Conservation (phyloP, 129 eudicot genomes). For the Sambucus nigra region DNA sequence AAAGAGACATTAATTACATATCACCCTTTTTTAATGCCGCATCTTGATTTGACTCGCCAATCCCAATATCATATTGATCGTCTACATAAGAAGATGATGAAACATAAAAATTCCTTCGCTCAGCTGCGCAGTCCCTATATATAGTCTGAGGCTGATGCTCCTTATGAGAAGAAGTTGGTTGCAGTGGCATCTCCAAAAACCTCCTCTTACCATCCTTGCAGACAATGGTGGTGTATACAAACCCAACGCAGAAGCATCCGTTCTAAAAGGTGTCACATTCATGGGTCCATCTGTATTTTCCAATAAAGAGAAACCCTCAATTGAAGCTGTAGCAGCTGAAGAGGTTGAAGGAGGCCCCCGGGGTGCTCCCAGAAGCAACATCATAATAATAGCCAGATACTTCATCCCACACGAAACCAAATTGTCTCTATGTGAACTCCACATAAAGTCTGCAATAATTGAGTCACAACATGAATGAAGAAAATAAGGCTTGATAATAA, state of each 20-base stretch:
- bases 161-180: constrained; percentile 28
- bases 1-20: constrained; percentile 84
- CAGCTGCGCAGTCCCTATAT: constrained; percentile 96
- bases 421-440: too few relatives aligned
- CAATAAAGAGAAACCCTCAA: constrained; percentile 23
- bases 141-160: constrained; percentile 46
- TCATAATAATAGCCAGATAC: too few relatives aligned
- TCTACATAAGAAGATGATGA: constrained; percentile 65
- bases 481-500: too few relatives aligned
- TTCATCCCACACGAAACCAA: too few relatives aligned
- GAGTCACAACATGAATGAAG: too few relatives aligned
- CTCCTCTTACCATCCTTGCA: constrained; percentile 78
- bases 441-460: too few relatives aligned
- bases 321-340: constrained; percentile 4
- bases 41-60: constrained; percentile 82
- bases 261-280: constrained; percentile 49
- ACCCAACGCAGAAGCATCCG: constrained; percentile 84
- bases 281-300: constrained; percentile 30
- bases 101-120: constrained; percentile 82
- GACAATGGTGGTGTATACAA: constrained; percentile 50
- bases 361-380: too few relatives aligned
- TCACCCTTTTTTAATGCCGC: constrained; percentile 46
- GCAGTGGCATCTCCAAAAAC: constrained; percentile 82
- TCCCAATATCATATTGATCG: constrained; percentile 36
- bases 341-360: constrained; percentile 11